phyloP scores from a whole-genome alignment of 495 filamentous ascomycete genomes.

The Neurospora discreta region DNA sequence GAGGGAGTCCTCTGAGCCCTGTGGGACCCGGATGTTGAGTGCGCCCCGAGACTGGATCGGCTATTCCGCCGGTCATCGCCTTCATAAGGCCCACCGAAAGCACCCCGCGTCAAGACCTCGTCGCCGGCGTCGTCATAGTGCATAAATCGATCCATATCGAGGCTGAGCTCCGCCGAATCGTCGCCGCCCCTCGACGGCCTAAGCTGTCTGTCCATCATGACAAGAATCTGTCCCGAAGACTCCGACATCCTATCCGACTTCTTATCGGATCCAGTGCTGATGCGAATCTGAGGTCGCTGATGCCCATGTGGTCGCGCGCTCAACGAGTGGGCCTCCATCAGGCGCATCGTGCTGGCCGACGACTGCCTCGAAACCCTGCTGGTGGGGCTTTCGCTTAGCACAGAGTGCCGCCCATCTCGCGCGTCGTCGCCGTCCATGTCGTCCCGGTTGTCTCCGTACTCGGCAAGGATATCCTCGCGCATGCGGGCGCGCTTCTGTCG shows the following conservation, averaged over 20 bases:
- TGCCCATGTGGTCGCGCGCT: slow-evolving; percentile 13
- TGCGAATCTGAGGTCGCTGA: not conserved
- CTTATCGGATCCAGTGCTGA: slow-evolving; percentile 2
- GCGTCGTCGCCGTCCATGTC: slow-evolving; percentile 4
- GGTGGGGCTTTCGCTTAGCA: slow-evolving; percentile 14
- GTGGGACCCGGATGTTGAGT: slow-evolving; percentile 2
- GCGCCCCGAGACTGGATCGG: slow-evolving; percentile 8
- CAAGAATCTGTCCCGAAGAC: slow-evolving; percentile 17
- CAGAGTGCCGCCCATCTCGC: slow-evolving; percentile 6
- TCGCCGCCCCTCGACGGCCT: slow-evolving; percentile 15
- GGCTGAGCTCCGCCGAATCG: slow-evolving; percentile 25
- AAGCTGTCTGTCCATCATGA: slow-evolving; percentile 13
- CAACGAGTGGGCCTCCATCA: slow-evolving; percentile 2
- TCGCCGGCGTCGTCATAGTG: slow-evolving; percentile 21
- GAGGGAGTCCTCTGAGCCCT: slow-evolving; percentile 1
- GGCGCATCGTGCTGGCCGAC: slow-evolving; percentile 20
- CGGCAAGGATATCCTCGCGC: slow-evolving; percentile 57
- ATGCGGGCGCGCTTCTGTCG: slow-evolving; percentile 66
- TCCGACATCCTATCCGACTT: not conserved
- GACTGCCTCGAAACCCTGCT: slow-evolving; percentile 20
- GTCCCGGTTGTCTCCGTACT: slow-evolving; percentile 28
- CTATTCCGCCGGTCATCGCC: slow-evolving; percentile 1
- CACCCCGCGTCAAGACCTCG: slow-evolving; percentile 9
- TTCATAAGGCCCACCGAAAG: not conserved
- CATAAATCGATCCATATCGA: slow-evolving; percentile 30